These are phyloP conservation scores for Hypoxylon rickii DNA, from an alignment of 495 filamentous ascomycete species.

Conservation along the genomic window DNA sequence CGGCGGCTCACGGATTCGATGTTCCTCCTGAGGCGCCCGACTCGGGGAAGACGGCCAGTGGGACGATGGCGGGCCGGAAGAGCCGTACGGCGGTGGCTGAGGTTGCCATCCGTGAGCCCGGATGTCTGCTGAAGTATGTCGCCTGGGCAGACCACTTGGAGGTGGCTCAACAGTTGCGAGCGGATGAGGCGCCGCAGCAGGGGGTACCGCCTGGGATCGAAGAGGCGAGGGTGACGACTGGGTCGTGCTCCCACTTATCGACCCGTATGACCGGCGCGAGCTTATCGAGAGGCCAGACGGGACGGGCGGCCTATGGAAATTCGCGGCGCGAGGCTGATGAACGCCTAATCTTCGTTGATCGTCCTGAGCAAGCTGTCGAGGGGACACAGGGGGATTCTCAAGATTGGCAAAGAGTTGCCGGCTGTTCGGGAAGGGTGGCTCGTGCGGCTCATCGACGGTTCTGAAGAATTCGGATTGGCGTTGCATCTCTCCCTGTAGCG, in stretches of 20 bases:
- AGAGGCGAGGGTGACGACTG: slow-evolving; percentile 75
- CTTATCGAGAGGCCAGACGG: slow-evolving; percentile 77
- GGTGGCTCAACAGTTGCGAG: slow-evolving; percentile 76
- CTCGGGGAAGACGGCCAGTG: slow-evolving; percentile 90
- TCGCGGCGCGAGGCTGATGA: slow-evolving; percentile 51
- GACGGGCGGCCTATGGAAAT: slow-evolving; percentile 73
- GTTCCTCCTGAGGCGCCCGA: slow-evolving; percentile 67
- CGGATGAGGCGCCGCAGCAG: slow-evolving; percentile 73
- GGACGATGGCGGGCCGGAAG: slow-evolving; percentile 69
- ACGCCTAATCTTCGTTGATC: slow-evolving; percentile 70
- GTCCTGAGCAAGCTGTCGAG: slow-evolving; percentile 85
- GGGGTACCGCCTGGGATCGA: slow-evolving; percentile 68
- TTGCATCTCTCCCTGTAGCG: slow-evolving; percentile 82
- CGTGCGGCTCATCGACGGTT: slow-evolving; percentile 72
- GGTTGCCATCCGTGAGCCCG: slow-evolving; percentile 86
- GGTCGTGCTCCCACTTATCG: slow-evolving; percentile 65
- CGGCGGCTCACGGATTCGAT: slow-evolving; percentile 79
- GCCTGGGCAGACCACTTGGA: slow-evolving; percentile 74
- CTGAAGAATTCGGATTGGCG: slow-evolving; percentile 78
- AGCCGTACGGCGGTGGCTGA: slow-evolving; percentile 70
- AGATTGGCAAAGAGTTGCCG: slow-evolving; percentile 77
- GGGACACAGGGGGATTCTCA: slow-evolving; percentile 85
- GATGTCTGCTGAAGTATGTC: slow-evolving; percentile 96
- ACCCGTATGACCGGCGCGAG: slow-evolving; percentile 78
- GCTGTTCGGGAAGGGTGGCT: slow-evolving; percentile 72